These are phyloP conservation scores for Pseudisothecium myosuroides DNA, from an alignment of 225 moss, liverwort and hornwort species.

Conservation along the genomic window DNA sequence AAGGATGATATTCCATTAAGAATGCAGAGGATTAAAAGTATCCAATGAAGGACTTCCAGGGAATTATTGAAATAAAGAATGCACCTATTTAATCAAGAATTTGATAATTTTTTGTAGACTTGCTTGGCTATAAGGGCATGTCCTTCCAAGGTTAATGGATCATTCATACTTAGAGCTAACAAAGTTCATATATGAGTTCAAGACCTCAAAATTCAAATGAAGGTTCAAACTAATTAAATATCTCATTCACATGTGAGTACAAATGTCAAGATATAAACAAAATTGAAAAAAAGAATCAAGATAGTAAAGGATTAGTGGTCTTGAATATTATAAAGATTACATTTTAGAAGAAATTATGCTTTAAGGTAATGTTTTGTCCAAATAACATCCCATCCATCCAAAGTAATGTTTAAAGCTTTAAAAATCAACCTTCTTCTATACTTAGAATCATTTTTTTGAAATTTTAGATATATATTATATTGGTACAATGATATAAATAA, in stretches of 20 bases:
- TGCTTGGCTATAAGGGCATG: rapidly evolving
- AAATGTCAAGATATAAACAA: too few species aligned
- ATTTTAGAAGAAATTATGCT: too few species aligned
- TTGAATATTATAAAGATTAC: too few species aligned
- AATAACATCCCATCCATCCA: too few species aligned
- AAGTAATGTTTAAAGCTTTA: too few species aligned
- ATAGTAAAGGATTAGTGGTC: too few species aligned
- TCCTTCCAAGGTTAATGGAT: not conserved
- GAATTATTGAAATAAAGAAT: not conserved
- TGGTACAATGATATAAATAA: not conserved
- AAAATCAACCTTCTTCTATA: too few species aligned
- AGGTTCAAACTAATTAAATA: not conserved
- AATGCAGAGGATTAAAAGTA: rapidly evolving
- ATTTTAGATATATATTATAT: not conserved
- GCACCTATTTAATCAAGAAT: not conserved
- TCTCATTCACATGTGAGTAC: not conserved
- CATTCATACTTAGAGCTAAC: not conserved
- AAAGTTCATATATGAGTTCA: not conserved
- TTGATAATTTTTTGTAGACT: not conserved
- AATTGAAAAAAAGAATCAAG: too few species aligned
- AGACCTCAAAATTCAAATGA: not conserved
- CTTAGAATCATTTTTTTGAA: not conserved
- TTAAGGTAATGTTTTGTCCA: too few species aligned
- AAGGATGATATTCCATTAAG: not conserved
- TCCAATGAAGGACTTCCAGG: rapidly evolving